Evolutionary conservation across 192 early-diverging fungal species (phyloP), one percentile per base, ranked within the genome.

Genomic region (Geranomyces michiganensis): DNA sequence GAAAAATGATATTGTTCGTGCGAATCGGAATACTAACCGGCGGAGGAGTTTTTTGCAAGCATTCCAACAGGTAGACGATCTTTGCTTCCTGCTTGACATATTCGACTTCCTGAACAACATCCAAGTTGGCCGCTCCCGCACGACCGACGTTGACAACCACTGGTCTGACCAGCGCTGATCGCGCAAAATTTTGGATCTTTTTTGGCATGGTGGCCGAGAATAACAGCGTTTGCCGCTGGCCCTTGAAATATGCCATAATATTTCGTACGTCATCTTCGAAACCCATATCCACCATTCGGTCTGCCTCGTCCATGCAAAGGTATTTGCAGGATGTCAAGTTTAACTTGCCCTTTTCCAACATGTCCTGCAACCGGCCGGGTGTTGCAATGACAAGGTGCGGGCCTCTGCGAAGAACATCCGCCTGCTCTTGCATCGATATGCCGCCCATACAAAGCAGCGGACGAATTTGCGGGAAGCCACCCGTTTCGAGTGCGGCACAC

Each of bases 211-310:
- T 96, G 30, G 94, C 94, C 29, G 92, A 93, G 71, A 96, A 99
- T 12, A 99, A 78, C n/a, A 99, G 84, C 1, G 96, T 99, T 76
- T 99, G 96, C 31, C 95, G 91, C 81, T 99, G 96, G 48, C 32
- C 69, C 58, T 88, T 97, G 72, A 97, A 98, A 71, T 90, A 97
- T 6, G 95, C 98, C 83, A 98, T 90, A 62, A 98, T 94, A 45
- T 91, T 93, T 56, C 96, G 87, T 36, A 96, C 91, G 75, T 97
- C 96, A 32, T 99, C 96, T 62, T 97, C 96, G 73, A 99, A 99
- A 36, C 95, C 95, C 89, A 96, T 92, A 75, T 99, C 96, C 60
- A 99, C 90, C 96, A 99, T 99, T 17, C 96, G 85, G 88, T 99
- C 96, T 14, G 96, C 96, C 78, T 99, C 96, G 79, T 99, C 96